Percentiles rank a stretch among this genome's conserved stretches.
These are phyloP conservation scores for Nitzschia sp. DNA, from an alignment of 108 stramenopile species.

Conservation along the genomic window DNA sequence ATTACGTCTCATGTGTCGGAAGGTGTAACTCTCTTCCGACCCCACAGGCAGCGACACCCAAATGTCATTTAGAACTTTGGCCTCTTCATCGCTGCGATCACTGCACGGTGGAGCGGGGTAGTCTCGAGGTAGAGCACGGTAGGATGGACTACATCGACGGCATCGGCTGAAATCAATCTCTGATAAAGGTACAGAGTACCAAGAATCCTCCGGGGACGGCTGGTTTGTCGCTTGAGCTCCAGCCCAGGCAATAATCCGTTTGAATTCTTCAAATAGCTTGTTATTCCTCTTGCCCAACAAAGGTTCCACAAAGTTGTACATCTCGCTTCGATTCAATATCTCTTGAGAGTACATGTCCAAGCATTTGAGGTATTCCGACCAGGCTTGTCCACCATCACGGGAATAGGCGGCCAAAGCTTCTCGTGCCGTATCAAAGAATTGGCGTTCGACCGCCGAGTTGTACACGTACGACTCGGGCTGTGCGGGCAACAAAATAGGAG, in stretches of 20 bases:
- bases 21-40: constrained; percentile 95
- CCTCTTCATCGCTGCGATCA: constrained; percentile 82
- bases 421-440: constrained; percentile 89
- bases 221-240: constrained; percentile 39
- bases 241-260: constrained; percentile 81
- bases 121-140: constrained; percentile 94
- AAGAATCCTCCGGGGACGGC: constrained; percentile 77
- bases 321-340: constrained; percentile 86
- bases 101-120: constrained; percentile 92
- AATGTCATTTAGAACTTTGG: constrained; percentile 91
- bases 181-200: constrained; percentile 88
- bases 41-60: constrained; percentile 97
- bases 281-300: constrained; percentile 87
- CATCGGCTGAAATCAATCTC: constrained; percentile 92
- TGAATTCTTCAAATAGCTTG: constrained; percentile 95
- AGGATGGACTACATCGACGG: constrained; percentile 89
- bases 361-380: constrained; percentile 95
- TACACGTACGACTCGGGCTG: constrained; percentile 73
- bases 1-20: constrained; percentile 97
- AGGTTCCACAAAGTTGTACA: constrained; percentile 90
- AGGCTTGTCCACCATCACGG: constrained; percentile 87
- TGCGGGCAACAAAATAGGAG: constrained; percentile 23
- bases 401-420: constrained; percentile 81
- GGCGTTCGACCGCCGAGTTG: constrained; percentile 87
- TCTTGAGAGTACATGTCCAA: constrained; percentile 95